Percentiles rank a stretch among this genome's conserved stretches.
These are phyloP conservation scores for Colletotrichum viniferum DNA, from an alignment of 2,329 filamentous ascomycete genomes.

Conservation along the genomic window DNA sequence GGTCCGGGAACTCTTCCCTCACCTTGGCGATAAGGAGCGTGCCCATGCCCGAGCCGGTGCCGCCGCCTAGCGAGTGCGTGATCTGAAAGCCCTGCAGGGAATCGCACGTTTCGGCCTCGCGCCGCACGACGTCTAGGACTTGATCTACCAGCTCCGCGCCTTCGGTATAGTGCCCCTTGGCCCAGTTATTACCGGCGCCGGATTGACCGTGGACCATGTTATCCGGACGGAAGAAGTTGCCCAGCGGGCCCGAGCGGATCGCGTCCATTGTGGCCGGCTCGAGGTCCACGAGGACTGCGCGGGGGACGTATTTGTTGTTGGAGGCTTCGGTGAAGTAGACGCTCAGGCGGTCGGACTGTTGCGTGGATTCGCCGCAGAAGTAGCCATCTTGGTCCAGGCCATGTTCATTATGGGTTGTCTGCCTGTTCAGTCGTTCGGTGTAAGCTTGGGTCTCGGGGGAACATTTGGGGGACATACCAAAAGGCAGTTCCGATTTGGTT, in stretches of 20 bases:
- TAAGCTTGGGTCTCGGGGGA: constrained; percentile 35
- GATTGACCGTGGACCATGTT: constrained; percentile 99
- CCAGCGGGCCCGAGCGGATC: constrained; percentile 96
- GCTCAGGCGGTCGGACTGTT: constrained; percentile 99
- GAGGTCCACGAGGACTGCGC: constrained; percentile 98
- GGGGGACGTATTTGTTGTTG: constrained; percentile 98
- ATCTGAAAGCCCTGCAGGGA: constrained; percentile 99
- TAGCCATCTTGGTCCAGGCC: constrained; percentile 96
- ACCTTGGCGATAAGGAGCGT: constrained; percentile 99
- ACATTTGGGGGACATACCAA: constrained; percentile 67
- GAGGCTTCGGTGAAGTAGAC: constrained; percentile 92
- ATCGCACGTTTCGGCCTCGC: constrained; percentile 98
- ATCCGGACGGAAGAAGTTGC: constrained; percentile 98
- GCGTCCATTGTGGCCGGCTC: constrained; percentile 99
- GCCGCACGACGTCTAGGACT: constrained; percentile 96
- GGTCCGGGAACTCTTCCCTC: constrained; percentile 99
- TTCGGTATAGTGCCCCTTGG: constrained; percentile 99
- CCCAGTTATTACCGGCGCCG: constrained; percentile 99
- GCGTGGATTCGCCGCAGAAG: constrained; percentile 96
- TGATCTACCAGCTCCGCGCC: constrained; percentile 98
- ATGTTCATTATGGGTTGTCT: constrained; percentile 87
- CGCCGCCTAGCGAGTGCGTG: constrained; percentile 99
- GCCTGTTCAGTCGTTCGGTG: constrained; percentile 51
- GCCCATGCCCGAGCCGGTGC: constrained; percentile 99
- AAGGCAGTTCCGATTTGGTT: constrained; percentile 99